Base-by-base conservation (phyloP, 2,329 filamentous ascomycete genomes). In the Ascochyta viciae-villosae region DNA sequence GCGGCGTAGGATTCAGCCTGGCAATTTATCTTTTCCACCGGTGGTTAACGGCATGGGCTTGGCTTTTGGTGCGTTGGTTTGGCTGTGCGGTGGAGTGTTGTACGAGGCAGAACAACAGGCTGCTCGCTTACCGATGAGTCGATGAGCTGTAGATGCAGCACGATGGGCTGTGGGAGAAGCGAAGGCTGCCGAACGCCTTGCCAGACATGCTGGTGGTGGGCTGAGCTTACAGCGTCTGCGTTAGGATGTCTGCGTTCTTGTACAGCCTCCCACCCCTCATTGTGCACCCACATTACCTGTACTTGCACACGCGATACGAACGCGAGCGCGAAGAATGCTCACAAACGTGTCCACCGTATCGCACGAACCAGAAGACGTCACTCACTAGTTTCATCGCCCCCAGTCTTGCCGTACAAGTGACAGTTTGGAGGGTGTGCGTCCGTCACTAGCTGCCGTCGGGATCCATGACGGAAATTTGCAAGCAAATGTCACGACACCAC, bases 391-490 rank as follows among this genome's bases (percentile, higher is more conserved):
- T 34, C 42, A 44, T 51, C 39, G 19, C 42, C 44, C 24, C 41
- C 53, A 43, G 53, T 38, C 33, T 48, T 47, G 38, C 43, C 42
- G 31, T 47, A 26, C 33, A 39, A 7, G 43, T 47, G 53, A 51
- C 34, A 47, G 48, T 43, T 38, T 51, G 16, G 33, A 39, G 31
- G 37, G 27, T 24, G 29, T 46, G 15, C 42, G 42, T 39, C 53
- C 43, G 43, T 47, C 43, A 42, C 22, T 56, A 56, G 53, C 22
- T 47, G 47, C 53, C 42, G 48, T 51, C 33, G 51, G 53, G 53
- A 56, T 55, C 31, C 41, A 50, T 55, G 35, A 37, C 53, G 53
- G 53, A 51, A 42, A 56, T 56, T 31, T 56, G 43, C 47, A 51
- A 51, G 47, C 47, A 56, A 38, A 47, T 42, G 47, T 51, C 42